These are phyloP conservation scores for Handroanthus guayacan DNA, from an alignment of 257 asterid species.

Conservation along the genomic window DNA sequence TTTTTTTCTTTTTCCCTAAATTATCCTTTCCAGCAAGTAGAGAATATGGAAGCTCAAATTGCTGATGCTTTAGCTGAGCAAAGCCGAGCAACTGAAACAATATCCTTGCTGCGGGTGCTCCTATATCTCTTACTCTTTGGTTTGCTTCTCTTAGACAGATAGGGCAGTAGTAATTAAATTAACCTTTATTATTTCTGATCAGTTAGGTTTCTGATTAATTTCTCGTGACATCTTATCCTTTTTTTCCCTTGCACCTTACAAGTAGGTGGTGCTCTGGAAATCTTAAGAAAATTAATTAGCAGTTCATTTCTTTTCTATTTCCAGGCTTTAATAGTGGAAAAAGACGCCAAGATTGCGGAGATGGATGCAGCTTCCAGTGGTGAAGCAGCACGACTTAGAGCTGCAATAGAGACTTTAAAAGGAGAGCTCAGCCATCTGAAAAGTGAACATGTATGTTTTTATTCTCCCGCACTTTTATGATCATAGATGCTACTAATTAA, in stretches of 20 bases:
- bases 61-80: conserved; percentile 82
- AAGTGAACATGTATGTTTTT: conserved; percentile 69
- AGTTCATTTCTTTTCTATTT: conserved; percentile 32
- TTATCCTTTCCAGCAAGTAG: conserved; percentile 70
- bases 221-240: conserved; percentile 19
- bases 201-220: conserved; percentile 15
- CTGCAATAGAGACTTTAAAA: conserved; percentile 83
- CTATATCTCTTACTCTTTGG: conserved; percentile 35
- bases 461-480: not conserved
- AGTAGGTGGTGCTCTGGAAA: conserved; percentile 26
- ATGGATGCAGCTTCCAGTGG: conserved; percentile 99
- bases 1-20: too few species aligned
- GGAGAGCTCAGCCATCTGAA: conserved; percentile 81
- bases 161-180: conserved; percentile 26
- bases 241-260: conserved; percentile 5
- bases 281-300: conserved; percentile 27
- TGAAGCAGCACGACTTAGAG: conserved; percentile 91
- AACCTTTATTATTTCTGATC: not conserved
- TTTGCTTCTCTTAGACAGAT: conserved; percentile 32
- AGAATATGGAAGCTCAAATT: conserved; percentile 83
- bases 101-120: conserved; percentile 80
- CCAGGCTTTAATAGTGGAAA: conserved; percentile 77
- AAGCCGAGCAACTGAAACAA: conserved; percentile 82
- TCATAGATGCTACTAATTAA: conserved; percentile 23
- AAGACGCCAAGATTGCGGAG: conserved; percentile 91